phyloP scores from a whole-genome alignment of 2,329 filamentous ascomycete species.

The Talaromyces sp. region DNA sequence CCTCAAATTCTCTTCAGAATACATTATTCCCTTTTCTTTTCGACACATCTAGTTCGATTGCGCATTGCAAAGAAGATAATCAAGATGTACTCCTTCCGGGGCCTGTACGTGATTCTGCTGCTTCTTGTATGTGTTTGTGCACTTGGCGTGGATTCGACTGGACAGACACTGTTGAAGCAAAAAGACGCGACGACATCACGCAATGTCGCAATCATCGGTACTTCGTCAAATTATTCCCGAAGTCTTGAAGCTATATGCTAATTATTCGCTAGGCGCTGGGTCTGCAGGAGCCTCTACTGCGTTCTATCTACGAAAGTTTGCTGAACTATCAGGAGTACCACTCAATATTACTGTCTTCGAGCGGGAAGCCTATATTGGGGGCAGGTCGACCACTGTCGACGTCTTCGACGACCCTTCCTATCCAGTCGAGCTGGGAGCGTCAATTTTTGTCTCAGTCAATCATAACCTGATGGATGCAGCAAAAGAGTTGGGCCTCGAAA shows the following conservation, averaged over 20 bases:
- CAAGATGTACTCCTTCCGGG: not conserved
- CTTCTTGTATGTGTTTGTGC: constrained; percentile 7
- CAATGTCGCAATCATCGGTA: constrained; percentile 35
- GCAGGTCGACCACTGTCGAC: constrained; percentile 78
- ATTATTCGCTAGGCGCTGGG: constrained; percentile 63
- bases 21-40: not conserved
- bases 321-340: constrained; percentile 53
- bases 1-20: not conserved
- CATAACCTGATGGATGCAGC: constrained; percentile 72
- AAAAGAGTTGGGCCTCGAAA: constrained; percentile 62
- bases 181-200: constrained; percentile 20
- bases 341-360: constrained; percentile 88
- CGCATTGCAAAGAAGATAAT: not conserved
- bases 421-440: constrained; percentile 81
- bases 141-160: constrained; percentile 20
- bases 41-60: not conserved
- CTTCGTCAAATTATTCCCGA: constrained; percentile 6
- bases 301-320: constrained; percentile 72
- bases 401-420: constrained; percentile 62
- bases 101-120: not conserved
- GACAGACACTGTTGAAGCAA: constrained; percentile 23
- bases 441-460: constrained; percentile 85
- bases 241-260: not conserved
- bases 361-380: constrained; percentile 69
- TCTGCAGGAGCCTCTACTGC: constrained; percentile 82